Percentiles rank a stretch among this genome's conserved stretches.
phyloP scores from a whole-genome alignment of 257 asterid genomes.

The Anisodus acutangulus region DNA sequence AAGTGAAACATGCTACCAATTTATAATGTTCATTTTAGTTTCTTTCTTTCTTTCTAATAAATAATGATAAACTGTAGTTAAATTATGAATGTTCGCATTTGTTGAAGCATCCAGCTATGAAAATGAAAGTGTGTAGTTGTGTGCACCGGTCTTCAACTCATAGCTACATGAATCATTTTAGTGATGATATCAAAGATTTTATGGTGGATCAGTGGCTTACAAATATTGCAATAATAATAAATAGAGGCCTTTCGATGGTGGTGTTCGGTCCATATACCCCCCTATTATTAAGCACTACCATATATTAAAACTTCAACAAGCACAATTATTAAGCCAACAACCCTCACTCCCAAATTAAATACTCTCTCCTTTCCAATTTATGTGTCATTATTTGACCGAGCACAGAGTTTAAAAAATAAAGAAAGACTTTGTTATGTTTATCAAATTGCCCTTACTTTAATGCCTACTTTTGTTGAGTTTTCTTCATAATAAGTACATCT shows the following conservation, averaged over 20 bases:
- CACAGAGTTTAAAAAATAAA: no score
- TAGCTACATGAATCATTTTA: constrained; percentile 10
- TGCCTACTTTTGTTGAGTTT: no score
- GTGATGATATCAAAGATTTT: constrained; percentile 13
- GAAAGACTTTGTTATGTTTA: no score
- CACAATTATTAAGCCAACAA: neutral
- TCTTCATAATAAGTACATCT: no score
- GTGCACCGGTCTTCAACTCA: neutral
- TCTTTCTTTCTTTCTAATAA: neutral
- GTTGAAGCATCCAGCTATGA: neutral
- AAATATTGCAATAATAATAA: neutral
- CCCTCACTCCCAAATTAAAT: neutral
- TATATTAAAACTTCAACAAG: neutral
- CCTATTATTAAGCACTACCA: neutral
- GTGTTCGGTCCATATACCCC: neutral
- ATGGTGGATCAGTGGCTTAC: constrained; percentile 16
- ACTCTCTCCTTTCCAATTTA: neutral
- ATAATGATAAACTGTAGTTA: neutral
- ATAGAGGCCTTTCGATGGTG: neutral
- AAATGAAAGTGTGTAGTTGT: neutral
- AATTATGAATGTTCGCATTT: neutral
- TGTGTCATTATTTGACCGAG: no score
- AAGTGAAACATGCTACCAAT: neutral
- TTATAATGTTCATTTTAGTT: neutral
- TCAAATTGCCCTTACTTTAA: no score